Evolutionary conservation across 2,329 filamentous ascomycete genomes (phyloP).

Genomic region (Myriosclerotinia scirpicola): DNA sequence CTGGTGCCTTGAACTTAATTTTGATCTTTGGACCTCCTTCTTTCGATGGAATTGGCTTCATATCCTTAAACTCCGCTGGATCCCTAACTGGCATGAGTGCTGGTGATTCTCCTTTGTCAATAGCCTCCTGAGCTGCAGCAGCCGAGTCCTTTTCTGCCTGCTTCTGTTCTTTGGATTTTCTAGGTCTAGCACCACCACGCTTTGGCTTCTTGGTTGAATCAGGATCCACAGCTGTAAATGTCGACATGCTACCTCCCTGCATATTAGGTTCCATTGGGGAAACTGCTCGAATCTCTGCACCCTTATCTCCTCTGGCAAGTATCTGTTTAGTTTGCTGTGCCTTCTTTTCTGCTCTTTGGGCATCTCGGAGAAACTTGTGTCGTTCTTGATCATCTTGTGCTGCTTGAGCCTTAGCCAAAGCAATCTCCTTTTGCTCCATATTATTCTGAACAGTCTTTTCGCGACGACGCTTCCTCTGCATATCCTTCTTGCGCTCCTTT

Average conservation of each 20-base stretch:
- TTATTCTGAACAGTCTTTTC: slow-evolving; percentile 96
- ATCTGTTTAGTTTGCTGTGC: slow-evolving; percentile 86
- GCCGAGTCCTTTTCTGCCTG: slow-evolving; percentile 79
- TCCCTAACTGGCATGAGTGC: slow-evolving; percentile 49
- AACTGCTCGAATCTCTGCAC: slow-evolving; percentile 63
- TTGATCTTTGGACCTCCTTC: slow-evolving; percentile 61
- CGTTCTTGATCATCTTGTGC: slow-evolving; percentile 81
- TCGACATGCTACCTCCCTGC: slow-evolving; percentile 81
- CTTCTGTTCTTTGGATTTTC: slow-evolving; percentile 89
- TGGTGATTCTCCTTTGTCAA: slow-evolving; percentile 75
- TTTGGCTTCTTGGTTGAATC: slow-evolving; percentile 53
- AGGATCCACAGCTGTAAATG: slow-evolving; percentile 63
- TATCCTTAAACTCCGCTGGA: slow-evolving; percentile 10
- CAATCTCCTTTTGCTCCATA: slow-evolving; percentile 84
- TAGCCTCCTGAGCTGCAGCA: slow-evolving; percentile 80
- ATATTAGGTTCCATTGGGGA: slow-evolving; percentile 75
- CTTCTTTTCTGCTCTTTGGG: slow-evolving; percentile 89
- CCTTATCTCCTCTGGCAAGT: slow-evolving; percentile 83
- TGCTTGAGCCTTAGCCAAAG: slow-evolving; percentile 72
- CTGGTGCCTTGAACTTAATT: slow-evolving; percentile 47
- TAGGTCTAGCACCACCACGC: slow-evolving; percentile 61
- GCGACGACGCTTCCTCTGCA: slow-evolving; percentile 93
- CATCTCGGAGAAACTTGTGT: slow-evolving; percentile 77
- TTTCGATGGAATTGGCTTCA: slow-evolving; percentile 34
- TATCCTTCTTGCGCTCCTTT: slow-evolving; percentile 99